Base-by-base conservation (phyloP, 2,329 filamentous ascomycete species). In the Dothideomycetes sp. region DNA sequence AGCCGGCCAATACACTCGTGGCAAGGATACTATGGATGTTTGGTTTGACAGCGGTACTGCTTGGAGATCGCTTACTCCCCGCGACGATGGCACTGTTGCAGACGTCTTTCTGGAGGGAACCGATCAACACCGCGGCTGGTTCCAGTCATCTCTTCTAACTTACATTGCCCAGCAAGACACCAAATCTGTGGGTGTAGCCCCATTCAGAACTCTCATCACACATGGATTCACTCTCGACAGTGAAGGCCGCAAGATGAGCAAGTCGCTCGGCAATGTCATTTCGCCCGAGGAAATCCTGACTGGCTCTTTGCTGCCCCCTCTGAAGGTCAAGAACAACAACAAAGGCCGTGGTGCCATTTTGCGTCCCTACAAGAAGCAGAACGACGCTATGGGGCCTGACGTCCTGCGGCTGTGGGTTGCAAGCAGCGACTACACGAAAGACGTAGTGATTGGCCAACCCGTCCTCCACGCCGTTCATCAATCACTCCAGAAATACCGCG, bases 21-120 rank as follows among this genome's bases (percentile, higher is more conserved):
- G 89, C 11, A 84, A 70, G 32, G 91, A 98, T 54, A 98, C 91
- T 0, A 98, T 98, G 91, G 91, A 98, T 59, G 91, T 98, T 8
- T 98, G 91, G 91, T 98, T 98, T 51, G 91, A 98, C 59, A 96
- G 91, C 49, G 91, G 91, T 4, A 94, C 84, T 36, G 94, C 86
- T 54, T 98, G 91, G 91, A 82, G 73, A 2, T 64, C 65, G 27
- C 62, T 74, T 27, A 3, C 58, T 60, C 18, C 54, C 50, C 7
- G 56, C 49, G 22, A 51, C 5, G 54, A 59, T 19, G 47, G 56
- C 40, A 48, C 79, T 58, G 45, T 67, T 17, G 86, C 86, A 1
- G 87, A 98, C 57, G 73, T 96, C 17, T 96, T 94, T 56, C 73
- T 96, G 3, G 91, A 98, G 64, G 91, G 91, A 22, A 84, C 82